These are phyloP conservation scores for Neopestalotiopsis rosae DNA, from an alignment of 2,329 filamentous ascomycete species.

Conservation along the genomic window DNA sequence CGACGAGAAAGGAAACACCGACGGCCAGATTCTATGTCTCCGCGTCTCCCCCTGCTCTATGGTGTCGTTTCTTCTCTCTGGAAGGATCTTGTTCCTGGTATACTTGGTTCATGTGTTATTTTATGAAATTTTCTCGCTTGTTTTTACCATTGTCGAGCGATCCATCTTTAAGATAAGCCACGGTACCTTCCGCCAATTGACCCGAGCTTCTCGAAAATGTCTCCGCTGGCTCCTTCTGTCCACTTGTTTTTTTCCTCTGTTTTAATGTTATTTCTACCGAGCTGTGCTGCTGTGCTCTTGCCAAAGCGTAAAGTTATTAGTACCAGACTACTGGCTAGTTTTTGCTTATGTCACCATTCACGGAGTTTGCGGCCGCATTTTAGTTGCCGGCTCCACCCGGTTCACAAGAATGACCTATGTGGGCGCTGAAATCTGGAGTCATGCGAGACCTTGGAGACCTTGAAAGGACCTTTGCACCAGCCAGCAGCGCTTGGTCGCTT, in stretches of 20 bases:
- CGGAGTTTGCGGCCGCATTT: constrained; percentile 16
- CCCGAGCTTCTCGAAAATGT: background rate
- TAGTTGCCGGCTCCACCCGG: constrained; percentile 14
- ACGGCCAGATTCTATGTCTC: background rate
- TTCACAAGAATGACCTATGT: background rate
- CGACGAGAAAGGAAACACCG: background rate
- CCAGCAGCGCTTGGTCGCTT: background rate
- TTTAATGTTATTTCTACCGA: too few species aligned
- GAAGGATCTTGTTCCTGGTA: too few species aligned
- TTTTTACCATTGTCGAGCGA: background rate
- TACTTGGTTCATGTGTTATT: background rate
- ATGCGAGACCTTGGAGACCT: background rate
- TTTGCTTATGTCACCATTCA: constrained; percentile 6
- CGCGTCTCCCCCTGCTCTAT: background rate
- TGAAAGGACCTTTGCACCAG: background rate
- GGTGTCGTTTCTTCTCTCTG: background rate
- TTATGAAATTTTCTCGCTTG: background rate
- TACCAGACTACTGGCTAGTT: background rate
- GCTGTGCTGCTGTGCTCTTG: background rate
- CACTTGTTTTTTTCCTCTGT: background rate
- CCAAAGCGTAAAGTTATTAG: background rate
- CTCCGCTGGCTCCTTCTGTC: background rate
- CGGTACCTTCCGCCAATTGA: background rate
- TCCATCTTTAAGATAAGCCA: background rate
- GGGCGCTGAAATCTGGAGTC: background rate